Evolutionary conservation across 164 flowering plant species (phyloP).

Genomic region (Sextonia rubra): DNA sequence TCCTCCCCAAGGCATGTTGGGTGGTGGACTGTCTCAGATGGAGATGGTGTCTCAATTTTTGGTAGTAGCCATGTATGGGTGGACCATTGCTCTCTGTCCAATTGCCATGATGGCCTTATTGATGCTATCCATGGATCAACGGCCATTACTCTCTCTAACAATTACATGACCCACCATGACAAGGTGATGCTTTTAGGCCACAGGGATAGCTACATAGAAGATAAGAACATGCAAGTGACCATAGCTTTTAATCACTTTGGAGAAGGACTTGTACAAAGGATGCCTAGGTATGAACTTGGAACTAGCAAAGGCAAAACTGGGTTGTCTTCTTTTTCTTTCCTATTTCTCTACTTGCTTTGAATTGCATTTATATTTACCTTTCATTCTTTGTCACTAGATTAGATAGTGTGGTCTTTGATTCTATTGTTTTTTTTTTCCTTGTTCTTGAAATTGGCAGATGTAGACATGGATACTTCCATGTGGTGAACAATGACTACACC

Average conservation of each 20-base stretch:
- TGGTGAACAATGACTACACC: constrained; percentile 82
- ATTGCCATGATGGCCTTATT: constrained; percentile 61
- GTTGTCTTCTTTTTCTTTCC: neutral
- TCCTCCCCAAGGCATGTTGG: constrained; percentile 59
- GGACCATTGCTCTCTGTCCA: constrained; percentile 64
- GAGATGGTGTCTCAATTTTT: constrained; percentile 76
- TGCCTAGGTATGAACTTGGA: constrained; percentile 57
- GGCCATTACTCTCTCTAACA: constrained; percentile 73
- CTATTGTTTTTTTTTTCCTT: neutral
- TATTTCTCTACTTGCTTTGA: neutral
- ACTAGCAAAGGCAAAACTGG: neutral
- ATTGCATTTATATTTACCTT: neutral
- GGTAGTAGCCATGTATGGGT: constrained; percentile 68
- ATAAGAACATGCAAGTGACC: constrained; percentile 75
- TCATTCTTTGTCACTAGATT: neutral
- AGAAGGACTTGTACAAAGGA: constrained; percentile 70
- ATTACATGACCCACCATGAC: constrained; percentile 67
- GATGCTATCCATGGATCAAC: constrained; percentile 77
- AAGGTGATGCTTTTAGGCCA: constrained; percentile 83
- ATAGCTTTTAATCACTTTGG: constrained; percentile 80
- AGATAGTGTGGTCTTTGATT: neutral
- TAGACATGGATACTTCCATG: constrained; percentile 74
- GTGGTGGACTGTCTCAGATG: constrained; percentile 59
- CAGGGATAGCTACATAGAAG: constrained; percentile 46
- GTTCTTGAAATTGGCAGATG: constrained; percentile 36